Conservation (phyloP, 768 basidiomycete genomes). For the Kwoniella shandongensis region DNA sequence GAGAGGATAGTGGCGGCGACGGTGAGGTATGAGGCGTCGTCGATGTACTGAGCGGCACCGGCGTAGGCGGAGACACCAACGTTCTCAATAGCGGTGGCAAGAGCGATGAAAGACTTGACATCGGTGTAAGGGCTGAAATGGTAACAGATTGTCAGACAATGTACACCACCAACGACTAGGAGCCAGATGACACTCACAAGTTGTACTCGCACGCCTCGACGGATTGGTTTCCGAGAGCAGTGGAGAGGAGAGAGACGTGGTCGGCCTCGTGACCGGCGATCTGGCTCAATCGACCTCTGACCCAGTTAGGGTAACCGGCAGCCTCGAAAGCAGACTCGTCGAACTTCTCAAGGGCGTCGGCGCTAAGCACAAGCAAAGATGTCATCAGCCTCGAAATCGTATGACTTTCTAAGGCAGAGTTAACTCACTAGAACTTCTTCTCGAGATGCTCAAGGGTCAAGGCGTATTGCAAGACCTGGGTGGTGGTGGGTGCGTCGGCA, state of each 20-base stretch:
- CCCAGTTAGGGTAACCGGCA: conserved; percentile 58
- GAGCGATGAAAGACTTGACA: conserved; percentile 58
- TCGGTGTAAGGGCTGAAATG: conserved; percentile 57
- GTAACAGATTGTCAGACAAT: too few species aligned
- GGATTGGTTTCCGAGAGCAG: conserved; percentile 57
- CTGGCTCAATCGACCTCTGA: conserved; percentile 58
- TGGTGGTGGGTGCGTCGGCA: conserved; percentile 21
- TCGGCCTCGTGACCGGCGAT: conserved; percentile 61
- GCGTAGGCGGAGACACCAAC: conserved; percentile 63
- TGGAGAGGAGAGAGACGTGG: conserved; percentile 63
- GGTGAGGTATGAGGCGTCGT: conserved; percentile 56
- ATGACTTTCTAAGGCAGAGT: neutral
- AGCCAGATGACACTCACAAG: conserved; percentile 53
- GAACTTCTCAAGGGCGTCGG: conserved; percentile 58
- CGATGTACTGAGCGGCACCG: conserved; percentile 61
- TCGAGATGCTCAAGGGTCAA: conserved; percentile 50
- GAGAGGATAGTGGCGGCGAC: conserved; percentile 65
- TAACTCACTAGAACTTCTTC: conserved; percentile 45
- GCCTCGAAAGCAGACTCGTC: conserved; percentile 57
- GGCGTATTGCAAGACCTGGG: conserved; percentile 47
- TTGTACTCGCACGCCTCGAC: conserved; percentile 62
- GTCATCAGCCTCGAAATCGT: neutral
- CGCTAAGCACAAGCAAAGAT: conserved; percentile 8
- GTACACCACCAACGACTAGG: neutral
- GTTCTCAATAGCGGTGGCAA: conserved; percentile 61